Conservation (phyloP, 441 rosid species). For the Breynia disticha region DNA sequence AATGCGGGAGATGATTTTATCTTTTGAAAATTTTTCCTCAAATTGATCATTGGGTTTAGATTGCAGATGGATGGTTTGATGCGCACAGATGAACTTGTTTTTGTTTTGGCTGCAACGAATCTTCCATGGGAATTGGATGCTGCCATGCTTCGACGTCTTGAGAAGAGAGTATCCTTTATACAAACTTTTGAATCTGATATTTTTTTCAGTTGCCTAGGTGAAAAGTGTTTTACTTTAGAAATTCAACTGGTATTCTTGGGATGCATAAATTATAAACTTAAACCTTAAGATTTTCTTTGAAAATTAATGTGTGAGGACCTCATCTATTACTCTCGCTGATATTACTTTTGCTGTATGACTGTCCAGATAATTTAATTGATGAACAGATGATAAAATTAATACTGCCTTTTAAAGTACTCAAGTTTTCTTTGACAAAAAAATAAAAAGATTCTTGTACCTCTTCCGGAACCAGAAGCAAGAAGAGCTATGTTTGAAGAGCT, state of each 20-base stretch:
- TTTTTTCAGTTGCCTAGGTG: no score
- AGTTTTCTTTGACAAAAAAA: slow-evolving; percentile 23
- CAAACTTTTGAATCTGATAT: background rate
- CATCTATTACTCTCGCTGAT: no score
- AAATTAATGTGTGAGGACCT: no score
- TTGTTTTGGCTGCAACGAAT: slow-evolving; percentile 92
- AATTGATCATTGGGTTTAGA: slow-evolving; percentile 19
- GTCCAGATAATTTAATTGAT: no score
- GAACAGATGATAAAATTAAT: no score
- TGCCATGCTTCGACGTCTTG: slow-evolving; percentile 92
- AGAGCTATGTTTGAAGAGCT: slow-evolving; percentile 77
- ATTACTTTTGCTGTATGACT: no score
- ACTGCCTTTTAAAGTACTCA: no score
- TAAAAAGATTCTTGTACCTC: slow-evolving; percentile 81
- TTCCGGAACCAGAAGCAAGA: slow-evolving; percentile 80
- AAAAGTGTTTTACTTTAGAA: no score
- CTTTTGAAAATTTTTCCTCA: slow-evolving; percentile 6
- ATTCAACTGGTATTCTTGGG: no score
- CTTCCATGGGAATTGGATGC: slow-evolving; percentile 98
- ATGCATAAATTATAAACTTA: no score
- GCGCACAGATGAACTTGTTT: slow-evolving; percentile 72
- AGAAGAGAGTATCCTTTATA: slow-evolving; percentile 91
- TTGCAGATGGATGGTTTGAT: slow-evolving; percentile 96
- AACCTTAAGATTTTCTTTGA: no score
- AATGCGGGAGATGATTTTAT: background rate